Evolutionary conservation across 257 asterid species (phyloP), one percentile per base, ranked within the genome.

Genomic region (Haberlea rhodopensis): DNA sequence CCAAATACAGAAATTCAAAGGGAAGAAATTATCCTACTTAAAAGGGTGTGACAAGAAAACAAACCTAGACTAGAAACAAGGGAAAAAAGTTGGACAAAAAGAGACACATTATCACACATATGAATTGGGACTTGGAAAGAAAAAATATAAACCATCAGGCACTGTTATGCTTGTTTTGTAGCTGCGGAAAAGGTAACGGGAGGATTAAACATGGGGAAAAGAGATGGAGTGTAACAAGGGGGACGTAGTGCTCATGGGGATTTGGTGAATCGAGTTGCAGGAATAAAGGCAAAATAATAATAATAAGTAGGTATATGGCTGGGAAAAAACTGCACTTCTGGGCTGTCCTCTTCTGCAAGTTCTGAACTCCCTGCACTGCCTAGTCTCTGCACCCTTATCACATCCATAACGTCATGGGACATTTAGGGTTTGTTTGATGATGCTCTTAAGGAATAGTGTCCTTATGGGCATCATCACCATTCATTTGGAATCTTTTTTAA

Each of bases 291-390:
- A 6, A 52, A 73, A 67, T 71, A 76, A 74, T 63, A 59, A 24
- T 67, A 70, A 67, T n/a, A n/a, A 78, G 81, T 52, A 67, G 61
- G 83, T n/a, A 80, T 65, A 58, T 63, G 65, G 74, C 62, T 26
- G 66, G 75, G 53, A 65, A 69, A 67, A 63, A 79, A 73, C 63
- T 58, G 78, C 56, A 62, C 59, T 62, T 53, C 66, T 70, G 79
- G 67, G 21, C 71, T 71, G 71, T 68, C 76, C 71, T 71, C 61
- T 53, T 74, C 80, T 73, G 80, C 70, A 68, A 65, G 56, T 45
- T 63, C 81, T 82, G 87, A 61, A 72, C 70, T 62, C 71, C 66
- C 65, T 76, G 60, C 80, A n/a, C n/a, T n/a, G n/a, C n/a, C n/a
- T n/a, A n/a, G n/a, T n/a, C n/a, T n/a, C n/a, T 61, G 59, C 66